Evolutionary conservation across 1,284 basidiomycete species (phyloP), one percentile per base, ranked within the genome.

Genomic region (Mycena citricolor): DNA sequence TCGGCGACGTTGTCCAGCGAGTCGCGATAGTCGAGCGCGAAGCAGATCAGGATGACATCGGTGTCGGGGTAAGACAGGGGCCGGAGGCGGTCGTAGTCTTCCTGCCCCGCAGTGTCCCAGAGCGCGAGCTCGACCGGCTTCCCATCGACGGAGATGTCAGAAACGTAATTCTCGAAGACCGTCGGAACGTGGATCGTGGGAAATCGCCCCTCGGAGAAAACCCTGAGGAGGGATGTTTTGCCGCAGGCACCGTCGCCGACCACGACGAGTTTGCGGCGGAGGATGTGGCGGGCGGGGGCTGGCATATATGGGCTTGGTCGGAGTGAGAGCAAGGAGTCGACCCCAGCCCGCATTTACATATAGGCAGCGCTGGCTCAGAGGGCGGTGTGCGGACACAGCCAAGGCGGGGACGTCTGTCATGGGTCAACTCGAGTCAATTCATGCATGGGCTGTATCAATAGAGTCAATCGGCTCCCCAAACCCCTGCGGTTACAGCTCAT

Each of bases 1-100:
- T 94, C 92, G 71, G 94, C 89, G 25, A 95, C 90, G 74, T 95
- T 95, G 70, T 94, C 92, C 52, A 95, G 73, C 39, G 90, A 93
- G 64, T 93, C 90, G 25, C 92, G 92, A 42, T 85, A 90, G 73
- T 95, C 92, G 54, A 94, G 83, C 31, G 91, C 88, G 63, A 94
- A 95, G 66, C 91, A 94, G 66, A 95, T 93, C 49, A 95, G 79
- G 67, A 94, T 91, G 62, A 94, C 91, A 64, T 94, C 86, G 17
- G 90, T 90, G 71, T 94, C 91, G 29, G 90, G 91, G 70, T 94
- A 94, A 49, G 83, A 87, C 54, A 94, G 80, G 47, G 92, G 92
- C 59, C 93, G 82, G 58, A 95, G 83, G 60, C 92, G 89, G 70
- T 94, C 91, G 63, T 86, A 89, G 65, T 83, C 81, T 68, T 94